Evolutionary conservation across 257 asterid genomes (phyloP).

Genomic region (Henckelia pumila): DNA sequence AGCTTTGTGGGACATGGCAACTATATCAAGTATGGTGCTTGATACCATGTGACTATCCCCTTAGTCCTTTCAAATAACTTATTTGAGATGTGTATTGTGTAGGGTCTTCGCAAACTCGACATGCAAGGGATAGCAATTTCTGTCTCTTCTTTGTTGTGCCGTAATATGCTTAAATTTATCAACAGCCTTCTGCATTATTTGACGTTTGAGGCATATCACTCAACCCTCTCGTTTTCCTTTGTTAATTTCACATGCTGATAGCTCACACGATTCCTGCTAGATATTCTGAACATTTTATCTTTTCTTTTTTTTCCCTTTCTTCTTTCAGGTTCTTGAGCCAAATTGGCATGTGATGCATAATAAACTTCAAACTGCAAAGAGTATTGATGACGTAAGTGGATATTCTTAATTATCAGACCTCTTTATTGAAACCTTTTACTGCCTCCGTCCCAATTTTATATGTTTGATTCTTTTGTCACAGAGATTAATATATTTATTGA

Average conservation of each 20-base stretch:
- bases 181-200: slow-evolving; percentile 90
- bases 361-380: slow-evolving; percentile 90
- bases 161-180: slow-evolving; percentile 92
- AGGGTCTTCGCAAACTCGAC: slow-evolving; percentile 90
- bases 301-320: no score
- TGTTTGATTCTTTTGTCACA: no score
- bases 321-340: slow-evolving; percentile 89
- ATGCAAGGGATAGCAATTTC: slow-evolving; percentile 93
- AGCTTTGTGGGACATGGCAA: slow-evolving; percentile 99
- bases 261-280: not conserved
- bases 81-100: slow-evolving; percentile 28
- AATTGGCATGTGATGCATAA: slow-evolving; percentile 93
- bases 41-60: slow-evolving; percentile 9
- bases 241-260: slow-evolving; percentile 15
- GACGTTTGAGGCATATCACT: slow-evolving; percentile 80
- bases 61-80: slow-evolving; percentile 17
- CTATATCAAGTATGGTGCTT: slow-evolving; percentile 65
- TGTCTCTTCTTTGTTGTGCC: slow-evolving; percentile 91
- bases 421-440: not conserved
- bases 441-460: no score
- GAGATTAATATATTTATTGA: no score
- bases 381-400: slow-evolving; percentile 84
- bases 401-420: slow-evolving; percentile 12
- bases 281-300: not conserved
- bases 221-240: slow-evolving; percentile 9